A percentile compares a stretch with the other conserved stretches of the same genome.
Conservation (phyloP, 495 filamentous ascomycete species). For the Neurospora intermedia region DNA sequence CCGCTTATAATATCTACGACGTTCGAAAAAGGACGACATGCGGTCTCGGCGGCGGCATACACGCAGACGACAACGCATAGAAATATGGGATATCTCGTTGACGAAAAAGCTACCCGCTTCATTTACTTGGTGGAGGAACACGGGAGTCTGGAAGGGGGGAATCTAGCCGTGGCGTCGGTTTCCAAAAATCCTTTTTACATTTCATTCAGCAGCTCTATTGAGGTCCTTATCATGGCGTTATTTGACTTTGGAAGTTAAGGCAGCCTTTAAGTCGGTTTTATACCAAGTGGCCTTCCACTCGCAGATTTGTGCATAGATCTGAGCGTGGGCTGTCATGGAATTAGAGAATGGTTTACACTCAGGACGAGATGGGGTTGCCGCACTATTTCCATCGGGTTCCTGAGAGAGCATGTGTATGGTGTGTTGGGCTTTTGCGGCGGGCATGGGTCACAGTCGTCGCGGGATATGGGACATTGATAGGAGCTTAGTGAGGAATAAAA, state of each 20-base stretch:
- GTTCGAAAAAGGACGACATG: neutral
- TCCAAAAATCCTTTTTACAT: neutral
- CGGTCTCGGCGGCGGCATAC: neutral
- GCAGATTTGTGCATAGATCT: neutral
- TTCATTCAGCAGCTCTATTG: neutral
- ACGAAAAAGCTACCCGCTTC: neutral
- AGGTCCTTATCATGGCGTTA: slow-evolving; percentile 1
- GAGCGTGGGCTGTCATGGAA: neutral
- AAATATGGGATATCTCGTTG: neutral
- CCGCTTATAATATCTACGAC: neutral
- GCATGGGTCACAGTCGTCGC: neutral
- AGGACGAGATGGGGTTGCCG: neutral
- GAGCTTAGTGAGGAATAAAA: neutral
- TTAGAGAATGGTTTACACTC: neutral
- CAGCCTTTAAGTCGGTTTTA: neutral
- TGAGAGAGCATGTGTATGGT: neutral
- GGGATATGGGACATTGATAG: neutral
- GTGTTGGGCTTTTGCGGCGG: neutral
- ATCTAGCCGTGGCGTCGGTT: neutral
- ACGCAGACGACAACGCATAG: neutral
- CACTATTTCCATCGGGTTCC: neutral
- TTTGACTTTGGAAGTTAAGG: neutral
- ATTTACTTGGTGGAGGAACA: neutral
- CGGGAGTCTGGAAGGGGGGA: neutral
- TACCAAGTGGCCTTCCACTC: neutral